These are phyloP conservation scores for Seiridium unicorne DNA, from an alignment of 2,329 filamentous ascomycete genomes.

Conservation along the genomic window DNA sequence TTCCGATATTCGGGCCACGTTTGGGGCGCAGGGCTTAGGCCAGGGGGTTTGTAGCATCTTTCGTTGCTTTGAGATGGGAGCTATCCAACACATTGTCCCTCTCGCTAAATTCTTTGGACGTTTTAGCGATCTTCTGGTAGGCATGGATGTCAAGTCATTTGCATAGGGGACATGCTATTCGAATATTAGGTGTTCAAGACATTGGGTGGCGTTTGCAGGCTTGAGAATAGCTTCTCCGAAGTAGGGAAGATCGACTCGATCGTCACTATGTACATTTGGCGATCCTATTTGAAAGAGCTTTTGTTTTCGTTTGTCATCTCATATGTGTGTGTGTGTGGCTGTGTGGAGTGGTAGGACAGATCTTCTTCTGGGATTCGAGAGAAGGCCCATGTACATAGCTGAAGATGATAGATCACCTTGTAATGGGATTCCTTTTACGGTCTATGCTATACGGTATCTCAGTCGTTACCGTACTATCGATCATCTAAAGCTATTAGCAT, in stretches of 20 bases:
- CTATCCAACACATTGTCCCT: background rate
- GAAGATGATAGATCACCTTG: background rate
- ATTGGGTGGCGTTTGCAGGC: background rate
- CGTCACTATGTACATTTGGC: background rate
- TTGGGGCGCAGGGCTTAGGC: too few relatives aligned
- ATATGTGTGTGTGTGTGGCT: background rate
- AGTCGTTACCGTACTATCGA: too few relatives aligned
- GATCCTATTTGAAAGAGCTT: background rate
- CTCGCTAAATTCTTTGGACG: background rate
- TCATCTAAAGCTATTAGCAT: too few relatives aligned
- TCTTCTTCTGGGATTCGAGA: background rate
- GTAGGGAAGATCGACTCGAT: too few relatives aligned
- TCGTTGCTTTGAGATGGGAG: background rate
- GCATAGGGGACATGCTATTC: background rate
- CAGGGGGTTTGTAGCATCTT: too few relatives aligned
- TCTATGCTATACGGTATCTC: background rate
- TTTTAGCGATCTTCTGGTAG: background rate
- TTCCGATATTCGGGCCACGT: too few relatives aligned
- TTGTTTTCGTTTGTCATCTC: background rate
- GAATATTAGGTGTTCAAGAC: background rate
- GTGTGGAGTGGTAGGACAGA: background rate
- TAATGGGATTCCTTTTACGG: background rate
- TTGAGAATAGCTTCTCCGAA: background rate
- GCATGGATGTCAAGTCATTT: background rate
- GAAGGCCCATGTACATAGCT: background rate